Evolutionary conservation across 2,329 filamentous ascomycete genomes (phyloP), one percentile per base, ranked within the genome.

Genomic region (Trichoderma citrinoviride): DNA sequence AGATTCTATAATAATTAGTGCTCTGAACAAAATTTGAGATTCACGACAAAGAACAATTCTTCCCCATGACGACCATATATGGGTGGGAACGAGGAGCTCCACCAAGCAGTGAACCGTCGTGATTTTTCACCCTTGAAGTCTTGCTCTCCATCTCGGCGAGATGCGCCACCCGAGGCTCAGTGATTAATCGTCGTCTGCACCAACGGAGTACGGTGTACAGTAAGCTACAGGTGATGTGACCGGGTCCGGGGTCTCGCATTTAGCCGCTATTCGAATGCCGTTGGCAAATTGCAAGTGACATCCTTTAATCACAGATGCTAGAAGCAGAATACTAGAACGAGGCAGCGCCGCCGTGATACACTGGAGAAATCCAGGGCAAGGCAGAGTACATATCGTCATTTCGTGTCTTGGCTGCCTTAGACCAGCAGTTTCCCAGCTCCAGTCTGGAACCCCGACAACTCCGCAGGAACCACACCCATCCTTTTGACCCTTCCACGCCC

Each of bases 181-280:
- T 40, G 47, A 17, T 21, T 12, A 29, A 50, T 29, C 19, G 10
- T 43, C 2, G 7, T 21, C 23, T 29, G n/a, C 37, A 43, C n/a
- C n/a, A n/a, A n/a, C n/a, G n/a, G n/a, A n/a, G n/a, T n/a, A n/a
- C n/a, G n/a, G n/a, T 27, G 10, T 19, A 21, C 27, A 37, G 33
- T 8, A 44, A 25, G 25, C 23, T 37, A 19, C 7, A 23, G 10
- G 8, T 14, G 21, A 7, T 41, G n/a, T 53, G 23, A 15, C 47
- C 5, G 60, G 25, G 44, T 49, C 49, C 40, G 8, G 40, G 37
- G 60, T 53, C 19, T 54, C n/a, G 37, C 23, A 54, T 62, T 62
- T 54, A 53, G 60, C 60, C 60, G 60, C 25, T 8, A n/a, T 33
- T 44, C n/a, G 54, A 46, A 23, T 46, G 40, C 49, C 49, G 49